Percentiles rank a stretch among this genome's conserved stretches.
These are phyloP conservation scores for Aspergillus conjunctus DNA, from an alignment of 495 filamentous ascomycete species.

Conservation along the genomic window DNA sequence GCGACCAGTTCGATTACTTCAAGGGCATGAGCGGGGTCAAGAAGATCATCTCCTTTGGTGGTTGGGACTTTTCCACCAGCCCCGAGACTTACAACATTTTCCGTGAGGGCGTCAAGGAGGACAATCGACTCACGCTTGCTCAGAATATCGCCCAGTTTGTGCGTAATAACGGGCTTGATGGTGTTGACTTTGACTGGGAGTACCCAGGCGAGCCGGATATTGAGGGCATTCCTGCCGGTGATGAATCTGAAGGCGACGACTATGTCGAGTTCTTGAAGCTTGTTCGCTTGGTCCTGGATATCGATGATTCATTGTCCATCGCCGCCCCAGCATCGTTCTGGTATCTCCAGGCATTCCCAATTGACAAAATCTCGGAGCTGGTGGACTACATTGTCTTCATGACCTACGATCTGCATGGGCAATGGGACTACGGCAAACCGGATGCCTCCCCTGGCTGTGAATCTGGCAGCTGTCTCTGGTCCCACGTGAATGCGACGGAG, in stretches of 20 bases:
- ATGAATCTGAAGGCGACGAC: conserved; percentile 12
- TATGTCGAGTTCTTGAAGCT: conserved; percentile 31
- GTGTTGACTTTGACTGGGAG: conserved; percentile 46
- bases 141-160: conserved; percentile 39
- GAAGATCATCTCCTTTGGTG: conserved; percentile 49
- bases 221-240: conserved; percentile 37
- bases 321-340: conserved; percentile 32
- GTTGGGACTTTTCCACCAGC: conserved; percentile 49
- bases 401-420: conserved; percentile 39
- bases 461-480: conserved; percentile 40
- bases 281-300: background rate
- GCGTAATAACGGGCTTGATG: conserved; percentile 34
- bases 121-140: conserved; percentile 35
- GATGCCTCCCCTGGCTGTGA: conserved; percentile 32
- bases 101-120: conserved; percentile 35
- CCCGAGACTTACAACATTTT: conserved; percentile 39
- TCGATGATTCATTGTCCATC: conserved; percentile 17
- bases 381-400: conserved; percentile 40
- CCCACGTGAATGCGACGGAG: conserved; percentile 47
- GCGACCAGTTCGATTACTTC: conserved; percentile 31
- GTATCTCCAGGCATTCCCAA: conserved; percentile 37
- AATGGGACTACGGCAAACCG: conserved; percentile 35
- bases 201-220: conserved; percentile 44
- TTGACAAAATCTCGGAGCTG: conserved; percentile 23
- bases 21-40: conserved; percentile 27